These are phyloP conservation scores for Boletellus emodensis DNA, from an alignment of 768 basidiomycete genomes.

Conservation along the genomic window DNA sequence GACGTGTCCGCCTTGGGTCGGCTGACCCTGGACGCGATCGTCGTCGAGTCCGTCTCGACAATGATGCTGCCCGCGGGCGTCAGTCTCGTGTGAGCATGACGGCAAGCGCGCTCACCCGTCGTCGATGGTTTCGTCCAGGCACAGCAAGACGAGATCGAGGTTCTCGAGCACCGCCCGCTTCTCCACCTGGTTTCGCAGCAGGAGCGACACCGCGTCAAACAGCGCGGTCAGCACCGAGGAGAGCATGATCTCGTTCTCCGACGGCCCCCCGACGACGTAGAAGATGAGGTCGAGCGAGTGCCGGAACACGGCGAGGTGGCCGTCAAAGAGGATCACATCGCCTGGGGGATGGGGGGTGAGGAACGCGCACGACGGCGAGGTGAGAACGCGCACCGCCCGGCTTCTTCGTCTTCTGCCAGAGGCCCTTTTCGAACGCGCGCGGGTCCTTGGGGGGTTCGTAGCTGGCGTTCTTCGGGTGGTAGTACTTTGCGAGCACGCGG, in stretches of 20 bases:
- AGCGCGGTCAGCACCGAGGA: conserved; percentile 80
- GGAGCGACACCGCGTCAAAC: conserved; percentile 77
- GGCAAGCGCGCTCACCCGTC: conserved; percentile 69
- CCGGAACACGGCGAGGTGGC: conserved; percentile 87
- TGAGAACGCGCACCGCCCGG: conserved; percentile 61
- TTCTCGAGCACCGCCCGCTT: conserved; percentile 94
- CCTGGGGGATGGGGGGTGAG: conserved; percentile 40
- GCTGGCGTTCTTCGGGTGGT: conserved; percentile 65
- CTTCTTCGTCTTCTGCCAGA: conserved; percentile 95
- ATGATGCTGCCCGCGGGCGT: conserved; percentile 64
- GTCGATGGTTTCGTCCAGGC: conserved; percentile 95
- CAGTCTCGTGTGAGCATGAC: conserved; percentile 1
- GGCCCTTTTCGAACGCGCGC: conserved; percentile 89
- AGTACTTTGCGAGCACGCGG: conserved; percentile 95
- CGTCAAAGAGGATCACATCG: conserved; percentile 90
- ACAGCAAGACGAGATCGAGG: conserved; percentile 85
- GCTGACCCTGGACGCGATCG: conserved; percentile 94
- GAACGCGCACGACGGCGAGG: background rate
- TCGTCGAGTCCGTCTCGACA: conserved; percentile 91
- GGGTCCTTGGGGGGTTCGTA: conserved; percentile 76
- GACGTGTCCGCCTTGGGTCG: conserved; percentile 89
- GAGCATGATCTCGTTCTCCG: conserved; percentile 96
- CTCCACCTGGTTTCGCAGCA: conserved; percentile 90
- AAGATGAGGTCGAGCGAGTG: conserved; percentile 94
- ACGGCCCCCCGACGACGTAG: conserved; percentile 83